These are phyloP conservation scores for Microsporum canis DNA, from an alignment of 2,329 filamentous ascomycete genomes.

Conservation along the genomic window DNA sequence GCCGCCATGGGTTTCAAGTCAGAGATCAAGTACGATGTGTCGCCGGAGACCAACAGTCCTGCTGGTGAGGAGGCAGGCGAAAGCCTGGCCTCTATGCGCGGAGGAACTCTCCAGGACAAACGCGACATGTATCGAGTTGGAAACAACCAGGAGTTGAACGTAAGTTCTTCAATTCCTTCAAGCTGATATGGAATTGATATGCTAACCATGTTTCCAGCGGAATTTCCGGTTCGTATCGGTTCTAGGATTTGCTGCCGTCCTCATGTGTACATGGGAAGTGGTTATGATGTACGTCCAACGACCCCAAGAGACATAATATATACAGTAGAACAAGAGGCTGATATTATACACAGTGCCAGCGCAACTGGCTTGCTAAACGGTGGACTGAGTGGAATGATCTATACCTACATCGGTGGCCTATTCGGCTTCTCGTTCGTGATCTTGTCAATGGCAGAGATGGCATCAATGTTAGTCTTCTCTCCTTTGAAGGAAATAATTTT, in stretches of 20 bases:
- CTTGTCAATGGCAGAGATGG: slow-evolving; percentile 12
- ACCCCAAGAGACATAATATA: not conserved
- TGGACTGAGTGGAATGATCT: slow-evolving; percentile 10
- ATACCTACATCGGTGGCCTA: slow-evolving; percentile 11
- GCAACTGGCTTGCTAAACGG: slow-evolving; percentile 9
- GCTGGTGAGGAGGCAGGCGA: not conserved
- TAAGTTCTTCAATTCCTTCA: slow-evolving; percentile 7
- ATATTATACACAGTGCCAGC: slow-evolving; percentile 7
- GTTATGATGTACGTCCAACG: slow-evolving; percentile 10
- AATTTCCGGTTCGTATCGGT: slow-evolving; percentile 28
- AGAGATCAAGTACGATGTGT: not conserved
- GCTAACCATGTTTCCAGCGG: slow-evolving; percentile 15
- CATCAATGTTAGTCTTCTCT: slow-evolving; percentile 12
- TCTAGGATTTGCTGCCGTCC: slow-evolving; percentile 24
- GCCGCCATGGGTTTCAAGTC: not conserved
- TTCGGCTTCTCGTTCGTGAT: slow-evolving; percentile 8
- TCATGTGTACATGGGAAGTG: slow-evolving; percentile 16
- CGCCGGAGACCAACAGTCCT: not conserved
- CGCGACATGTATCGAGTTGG: slow-evolving; percentile 27
- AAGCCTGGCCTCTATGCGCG: not conserved
- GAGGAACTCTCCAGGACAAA: slow-evolving; percentile 22
- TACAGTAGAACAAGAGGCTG: not conserved
- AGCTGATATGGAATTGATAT: too few relatives aligned
- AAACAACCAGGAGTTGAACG: slow-evolving; percentile 24
- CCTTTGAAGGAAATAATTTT: not conserved